These are phyloP conservation scores for Friedmanniomyces endolithicus DNA, from an alignment of 495 filamentous ascomycete genomes.

Conservation along the genomic window DNA sequence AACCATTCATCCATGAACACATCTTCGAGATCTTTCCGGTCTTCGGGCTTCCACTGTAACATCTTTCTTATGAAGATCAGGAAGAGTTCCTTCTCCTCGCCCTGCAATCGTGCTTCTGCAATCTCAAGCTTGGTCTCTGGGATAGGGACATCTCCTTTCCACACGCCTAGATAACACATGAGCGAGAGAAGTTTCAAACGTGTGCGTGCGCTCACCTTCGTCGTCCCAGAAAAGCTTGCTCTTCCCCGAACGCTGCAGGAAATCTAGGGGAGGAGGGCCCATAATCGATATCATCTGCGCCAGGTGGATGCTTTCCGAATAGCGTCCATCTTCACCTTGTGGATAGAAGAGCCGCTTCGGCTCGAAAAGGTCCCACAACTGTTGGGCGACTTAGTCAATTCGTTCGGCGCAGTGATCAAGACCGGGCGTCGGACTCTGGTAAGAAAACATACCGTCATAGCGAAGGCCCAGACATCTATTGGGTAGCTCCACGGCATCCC, in stretches of 20 bases:
- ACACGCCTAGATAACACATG: slow-evolving; percentile 4
- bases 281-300: slow-evolving; percentile 29
- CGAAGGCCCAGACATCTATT: slow-evolving; percentile 42
- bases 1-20: slow-evolving; percentile 12
- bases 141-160: slow-evolving; percentile 18
- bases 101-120: slow-evolving; percentile 21
- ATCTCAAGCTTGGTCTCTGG: slow-evolving; percentile 7
- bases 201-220: not conserved
- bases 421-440: too few species aligned
- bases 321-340: slow-evolving; percentile 7
- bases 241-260: slow-evolving; percentile 14
- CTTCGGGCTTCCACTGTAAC: slow-evolving; percentile 20
- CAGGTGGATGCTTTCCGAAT: slow-evolving; percentile 23
- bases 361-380: slow-evolving; percentile 31
- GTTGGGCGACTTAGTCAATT: not conserved
- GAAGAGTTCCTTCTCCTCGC: slow-evolving; percentile 19
- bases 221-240: slow-evolving; percentile 1
- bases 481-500: slow-evolving; percentile 34
- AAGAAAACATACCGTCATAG: slow-evolving; percentile 35
- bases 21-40: slow-evolving; percentile 10
- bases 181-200: not conserved
- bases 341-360: slow-evolving; percentile 17
- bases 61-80: slow-evolving; percentile 22
- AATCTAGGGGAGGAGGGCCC: slow-evolving; percentile 25
- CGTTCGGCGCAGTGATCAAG: too few species aligned